These are phyloP conservation scores for Laetiporus sulphureus DNA, from an alignment of 1,284 basidiomycete genomes.

Conservation along the genomic window DNA sequence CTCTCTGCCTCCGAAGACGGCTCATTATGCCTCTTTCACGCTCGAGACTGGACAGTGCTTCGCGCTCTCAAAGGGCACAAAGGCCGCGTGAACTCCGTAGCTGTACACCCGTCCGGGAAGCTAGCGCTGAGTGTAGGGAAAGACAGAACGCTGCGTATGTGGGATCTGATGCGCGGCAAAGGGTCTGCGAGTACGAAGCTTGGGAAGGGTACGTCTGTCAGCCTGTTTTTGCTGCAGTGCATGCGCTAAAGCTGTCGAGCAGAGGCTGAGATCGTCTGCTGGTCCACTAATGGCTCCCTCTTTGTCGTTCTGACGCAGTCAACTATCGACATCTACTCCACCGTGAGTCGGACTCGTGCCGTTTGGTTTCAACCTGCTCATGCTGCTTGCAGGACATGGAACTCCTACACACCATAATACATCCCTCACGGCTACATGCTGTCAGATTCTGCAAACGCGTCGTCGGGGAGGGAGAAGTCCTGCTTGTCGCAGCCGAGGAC, in stretches of 20 bases:
- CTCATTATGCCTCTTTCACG: conserved; percentile 83
- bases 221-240: background rate
- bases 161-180: conserved; percentile 96
- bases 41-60: conserved; percentile 90
- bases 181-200: conserved; percentile 85
- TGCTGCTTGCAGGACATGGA: conserved; percentile 22
- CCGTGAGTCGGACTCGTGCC: conserved; percentile 40
- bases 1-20: conserved; percentile 89
- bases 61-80: conserved; percentile 90
- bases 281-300: conserved; percentile 69
- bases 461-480: conserved; percentile 51
- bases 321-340: conserved; percentile 77
- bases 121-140: conserved; percentile 88
- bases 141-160: conserved; percentile 90
- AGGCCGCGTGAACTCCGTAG: conserved; percentile 84
- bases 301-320: conserved; percentile 77
- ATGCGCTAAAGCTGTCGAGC: background rate
- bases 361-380: background rate
- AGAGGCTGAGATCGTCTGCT: conserved; percentile 88
- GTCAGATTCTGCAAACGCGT: conserved; percentile 61
- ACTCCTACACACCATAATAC: conserved; percentile 61
- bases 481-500: conserved; percentile 83
- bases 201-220: conserved; percentile 58
- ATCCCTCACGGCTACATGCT: conserved; percentile 77
- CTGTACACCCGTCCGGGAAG: conserved; percentile 89